Base-by-base conservation (phyloP, 2,329 filamentous ascomycete genomes). In the Claviceps monticola region DNA sequence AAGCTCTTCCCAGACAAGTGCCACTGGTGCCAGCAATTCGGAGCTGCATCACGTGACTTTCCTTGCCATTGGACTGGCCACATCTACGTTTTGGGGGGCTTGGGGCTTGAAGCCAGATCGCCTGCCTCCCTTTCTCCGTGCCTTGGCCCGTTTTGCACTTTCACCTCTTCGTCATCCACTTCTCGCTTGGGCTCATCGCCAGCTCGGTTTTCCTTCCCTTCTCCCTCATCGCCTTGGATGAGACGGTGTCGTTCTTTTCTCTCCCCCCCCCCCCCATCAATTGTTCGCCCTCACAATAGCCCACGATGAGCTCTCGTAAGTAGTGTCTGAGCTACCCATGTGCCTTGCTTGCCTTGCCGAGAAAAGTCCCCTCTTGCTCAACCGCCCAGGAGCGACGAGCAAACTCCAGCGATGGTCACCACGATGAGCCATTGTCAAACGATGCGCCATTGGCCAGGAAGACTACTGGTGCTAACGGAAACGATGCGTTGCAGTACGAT, bases 401-500 rank as follows among this genome's bases (percentile, higher is more conserved):
- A 34, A 34, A 56, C 48, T 46, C 41, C 21, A 17, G 37, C 23
- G 16, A 51, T 21, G 23, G 46, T 53, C 50, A 47, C 17, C 45
- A 19, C 17, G 43, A 36, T 50, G 16, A 26, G n/a, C 34, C 21
- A 14, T 42, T 21, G 19, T 34, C 51, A 38, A 50, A 51, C 29
- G n/a, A 53, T 55, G 59, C 57, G 56, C 63, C 60, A 63, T 63
- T 64, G 63, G 53, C 23, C 43, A 51, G 49, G 53, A 49, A 58
- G 54, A 51, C 50, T 51, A 37, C 54, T 48, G 44, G 54, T 55
- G 55, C 66, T 68, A 53, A 68, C 59, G 13, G 53, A 53, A 49
- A 45, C 52, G 46, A 53, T 55, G 54, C 48, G 47, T 41, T 53
- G 51, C 65, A 97, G 91, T 98, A 74, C 90, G 93, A 71, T 98